phyloP scores from a whole-genome alignment of 176 grass and related monocot species.

The Calamus simplicifolius region DNA sequence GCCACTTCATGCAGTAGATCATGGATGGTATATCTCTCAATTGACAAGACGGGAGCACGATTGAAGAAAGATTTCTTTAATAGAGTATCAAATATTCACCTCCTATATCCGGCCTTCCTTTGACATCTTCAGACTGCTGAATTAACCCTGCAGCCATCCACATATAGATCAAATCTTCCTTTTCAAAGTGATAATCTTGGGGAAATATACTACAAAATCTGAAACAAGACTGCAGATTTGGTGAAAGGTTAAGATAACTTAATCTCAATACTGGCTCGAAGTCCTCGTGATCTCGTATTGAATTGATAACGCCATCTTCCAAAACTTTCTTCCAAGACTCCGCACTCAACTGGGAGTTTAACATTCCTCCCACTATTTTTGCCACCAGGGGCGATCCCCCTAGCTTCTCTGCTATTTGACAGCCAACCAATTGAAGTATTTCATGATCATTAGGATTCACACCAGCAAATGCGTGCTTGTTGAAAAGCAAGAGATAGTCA shows the following conservation, averaged over 20 bases:
- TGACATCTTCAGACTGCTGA: not conserved
- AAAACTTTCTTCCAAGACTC: slow-evolving; percentile 30
- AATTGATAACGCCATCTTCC: slow-evolving; percentile 14
- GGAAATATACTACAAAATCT: slow-evolving; percentile 36
- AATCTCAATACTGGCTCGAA: slow-evolving; percentile 4
- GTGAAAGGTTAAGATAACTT: slow-evolving; percentile 20
- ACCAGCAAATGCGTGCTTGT: slow-evolving; percentile 30
- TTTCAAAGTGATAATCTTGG: slow-evolving; percentile 24
- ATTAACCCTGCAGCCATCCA: slow-evolving; percentile 10
- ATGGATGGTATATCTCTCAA: slow-evolving; percentile 4
- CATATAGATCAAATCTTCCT: slow-evolving; percentile 31
- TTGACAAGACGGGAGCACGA: accelerated
- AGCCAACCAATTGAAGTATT: slow-evolving; percentile 22
- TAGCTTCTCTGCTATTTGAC: slow-evolving; percentile 28
- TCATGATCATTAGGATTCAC: slow-evolving; percentile 13
- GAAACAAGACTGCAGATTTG: slow-evolving; percentile 21
- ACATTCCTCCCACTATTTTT: slow-evolving; percentile 32
- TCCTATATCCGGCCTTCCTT: not conserved
- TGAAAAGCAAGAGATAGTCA: slow-evolving; percentile 17
- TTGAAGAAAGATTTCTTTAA: slow-evolving; percentile 21
- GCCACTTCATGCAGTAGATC: slow-evolving; percentile 26
- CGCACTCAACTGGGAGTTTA: slow-evolving; percentile 18
- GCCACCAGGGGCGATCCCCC: slow-evolving; percentile 36
- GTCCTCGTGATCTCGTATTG: slow-evolving; percentile 25
- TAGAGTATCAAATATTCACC: slow-evolving; percentile 4